phyloP scores from a whole-genome alignment of 108 stramenopile genomes.

The Skeletonema costatum region DNA sequence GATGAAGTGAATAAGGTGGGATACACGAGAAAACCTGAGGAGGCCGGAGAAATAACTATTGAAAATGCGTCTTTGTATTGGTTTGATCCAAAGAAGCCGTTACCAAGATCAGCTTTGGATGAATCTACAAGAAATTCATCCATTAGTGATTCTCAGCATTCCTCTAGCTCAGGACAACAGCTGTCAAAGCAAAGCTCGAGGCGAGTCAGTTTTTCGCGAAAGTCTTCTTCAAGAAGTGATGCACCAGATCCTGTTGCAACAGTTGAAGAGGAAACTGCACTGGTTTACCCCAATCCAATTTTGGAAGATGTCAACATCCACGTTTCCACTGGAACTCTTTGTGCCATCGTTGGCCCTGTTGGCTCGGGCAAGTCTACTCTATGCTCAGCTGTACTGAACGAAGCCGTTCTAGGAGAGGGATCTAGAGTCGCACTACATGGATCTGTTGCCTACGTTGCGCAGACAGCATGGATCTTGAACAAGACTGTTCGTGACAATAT shows the following conservation, averaged over 20 bases:
- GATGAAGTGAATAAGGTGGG: constrained; percentile 43
- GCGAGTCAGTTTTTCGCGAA: not conserved
- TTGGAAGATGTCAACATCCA: constrained; percentile 45
- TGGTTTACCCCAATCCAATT: constrained; percentile 55
- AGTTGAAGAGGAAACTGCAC: constrained; percentile 17
- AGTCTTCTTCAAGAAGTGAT: not conserved
- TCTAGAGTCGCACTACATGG: constrained; percentile 58
- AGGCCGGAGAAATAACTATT: constrained; percentile 50
- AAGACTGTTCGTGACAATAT: constrained; percentile 94
- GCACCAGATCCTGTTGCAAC: not conserved
- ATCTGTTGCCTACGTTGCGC: constrained; percentile 80
- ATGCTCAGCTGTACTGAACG: constrained; percentile 75
- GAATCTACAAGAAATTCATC: constrained; percentile 18
- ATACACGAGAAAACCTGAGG: constrained; percentile 45
- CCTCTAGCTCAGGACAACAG: not conserved
- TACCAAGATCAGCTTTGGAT: constrained; percentile 27
- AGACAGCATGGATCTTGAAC: constrained; percentile 93
- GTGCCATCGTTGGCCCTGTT: constrained; percentile 86
- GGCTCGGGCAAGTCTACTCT: constrained; percentile 84
- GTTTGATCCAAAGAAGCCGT: constrained; percentile 61
- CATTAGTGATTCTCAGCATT: not conserved
- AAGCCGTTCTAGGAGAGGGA: constrained; percentile 60
- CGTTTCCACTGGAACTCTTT: constrained; percentile 69
- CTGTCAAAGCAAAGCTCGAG: constrained; percentile 2
- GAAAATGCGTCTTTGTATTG: constrained; percentile 71